A percentile compares a stretch with the other conserved stretches of the same genome.
Conservation (phyloP, 768 basidiomycete genomes). For the Termitomyces bulborhizus region DNA sequence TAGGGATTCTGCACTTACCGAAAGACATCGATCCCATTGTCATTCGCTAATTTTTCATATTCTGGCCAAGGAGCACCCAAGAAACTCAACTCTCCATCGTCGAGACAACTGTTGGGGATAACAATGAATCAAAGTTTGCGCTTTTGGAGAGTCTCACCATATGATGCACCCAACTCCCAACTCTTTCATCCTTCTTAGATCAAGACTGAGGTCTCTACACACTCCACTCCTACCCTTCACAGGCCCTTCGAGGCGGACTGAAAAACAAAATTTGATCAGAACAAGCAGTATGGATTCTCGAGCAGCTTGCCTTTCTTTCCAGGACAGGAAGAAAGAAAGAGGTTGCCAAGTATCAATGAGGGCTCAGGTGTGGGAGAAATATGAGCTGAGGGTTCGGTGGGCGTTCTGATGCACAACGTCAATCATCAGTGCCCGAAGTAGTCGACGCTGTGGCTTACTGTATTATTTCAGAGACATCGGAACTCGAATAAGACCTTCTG, state of each 20-base stretch:
- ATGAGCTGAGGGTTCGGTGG: not conserved
- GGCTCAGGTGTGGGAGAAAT: conserved; percentile 1
- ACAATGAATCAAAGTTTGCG: not conserved
- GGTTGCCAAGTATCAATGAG: conserved; percentile 61
- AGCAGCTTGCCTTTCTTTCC: conserved; percentile 75
- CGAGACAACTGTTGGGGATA: conserved; percentile 58
- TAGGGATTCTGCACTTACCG: conserved; percentile 36
- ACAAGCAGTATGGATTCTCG: not conserved
- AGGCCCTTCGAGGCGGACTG: conserved; percentile 70
- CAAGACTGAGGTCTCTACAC: conserved; percentile 73
- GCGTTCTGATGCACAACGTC: not conserved
- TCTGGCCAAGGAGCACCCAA: conserved; percentile 85
- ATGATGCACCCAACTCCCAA: conserved; percentile 77
- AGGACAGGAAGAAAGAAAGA: conserved; percentile 86
- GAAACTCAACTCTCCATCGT: conserved; percentile 76
- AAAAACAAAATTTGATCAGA: not conserved
- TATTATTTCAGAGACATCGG: not conserved
- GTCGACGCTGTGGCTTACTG: not conserved
- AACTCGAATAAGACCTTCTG: not conserved
- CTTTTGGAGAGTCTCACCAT: conserved; percentile 43
- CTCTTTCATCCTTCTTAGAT: conserved; percentile 68
- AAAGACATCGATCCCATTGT: conserved; percentile 71
- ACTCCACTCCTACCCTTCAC: conserved; percentile 76
- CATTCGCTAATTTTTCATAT: conserved; percentile 57
- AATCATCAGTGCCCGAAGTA: not conserved